Evolutionary conservation across 2,329 filamentous ascomycete species (phyloP).

Genomic region (Xylaria sp.): DNA sequence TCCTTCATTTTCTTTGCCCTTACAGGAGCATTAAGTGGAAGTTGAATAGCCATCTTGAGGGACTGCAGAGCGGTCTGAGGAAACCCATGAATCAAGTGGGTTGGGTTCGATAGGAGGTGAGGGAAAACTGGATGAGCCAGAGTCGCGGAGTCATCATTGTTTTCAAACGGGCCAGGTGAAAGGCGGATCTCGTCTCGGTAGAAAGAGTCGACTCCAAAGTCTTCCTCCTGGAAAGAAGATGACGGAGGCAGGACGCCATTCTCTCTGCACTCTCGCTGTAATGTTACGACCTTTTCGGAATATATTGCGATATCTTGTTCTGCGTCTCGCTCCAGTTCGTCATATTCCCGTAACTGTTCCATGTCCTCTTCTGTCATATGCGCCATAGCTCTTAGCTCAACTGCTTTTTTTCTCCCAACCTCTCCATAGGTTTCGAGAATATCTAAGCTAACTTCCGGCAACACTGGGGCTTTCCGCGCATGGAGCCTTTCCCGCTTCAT

Average conservation of each 20-base stretch:
- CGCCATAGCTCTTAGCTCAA: slow-evolving; percentile 42
- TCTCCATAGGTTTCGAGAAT: slow-evolving; percentile 34
- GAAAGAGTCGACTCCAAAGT: slow-evolving; percentile 47
- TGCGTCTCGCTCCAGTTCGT: slow-evolving; percentile 44
- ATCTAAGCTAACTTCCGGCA: slow-evolving; percentile 32
- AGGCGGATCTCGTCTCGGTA: slow-evolving; percentile 52
- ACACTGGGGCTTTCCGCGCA: slow-evolving; percentile 31
- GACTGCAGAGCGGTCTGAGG: slow-evolving; percentile 51
- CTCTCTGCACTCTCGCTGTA: slow-evolving; percentile 49
- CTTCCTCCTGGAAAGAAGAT: slow-evolving; percentile 48
- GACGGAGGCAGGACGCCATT: slow-evolving; percentile 52
- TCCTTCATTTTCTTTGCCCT: slow-evolving; percentile 46
- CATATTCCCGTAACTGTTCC: slow-evolving; percentile 53
- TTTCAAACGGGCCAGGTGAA: slow-evolving; percentile 35
- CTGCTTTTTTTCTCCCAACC: slow-evolving; percentile 44
- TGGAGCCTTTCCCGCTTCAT: slow-evolving; percentile 43
- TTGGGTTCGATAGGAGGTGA: slow-evolving; percentile 55
- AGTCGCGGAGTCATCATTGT: slow-evolving; percentile 31
- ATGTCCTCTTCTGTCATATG: slow-evolving; percentile 46
- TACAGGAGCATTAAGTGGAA: slow-evolving; percentile 45
- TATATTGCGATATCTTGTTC: slow-evolving; percentile 43
- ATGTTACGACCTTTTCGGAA: slow-evolving; percentile 41
- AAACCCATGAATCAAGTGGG: slow-evolving; percentile 48
- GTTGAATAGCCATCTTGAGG: slow-evolving; percentile 45
- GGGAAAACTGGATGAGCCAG: slow-evolving; percentile 51